Evolutionary conservation across 805 yeast genomes (phyloP), one percentile per base, ranked within the genome.

Genomic region (Ogataea wickerhamii): DNA sequence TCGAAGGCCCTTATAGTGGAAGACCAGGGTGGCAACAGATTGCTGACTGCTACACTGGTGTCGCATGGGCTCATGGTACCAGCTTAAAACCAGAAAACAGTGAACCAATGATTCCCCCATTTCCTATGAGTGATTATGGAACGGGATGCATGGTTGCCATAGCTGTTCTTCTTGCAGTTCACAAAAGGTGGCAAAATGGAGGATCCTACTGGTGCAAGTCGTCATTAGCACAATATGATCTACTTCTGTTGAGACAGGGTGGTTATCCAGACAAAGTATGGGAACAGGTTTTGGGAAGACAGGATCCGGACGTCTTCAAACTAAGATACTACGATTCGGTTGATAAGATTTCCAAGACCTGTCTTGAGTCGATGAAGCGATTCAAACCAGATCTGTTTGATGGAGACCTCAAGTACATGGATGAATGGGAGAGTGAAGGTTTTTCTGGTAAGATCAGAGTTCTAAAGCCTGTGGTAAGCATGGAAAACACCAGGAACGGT

Each of bases 11-110:
- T 20, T 61, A 61, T 55, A 13, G 51, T 7, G 49, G 45, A n/a
- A 41, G 66, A 13, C 46, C 66, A 8, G 67, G 66, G 7, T 61
- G 66, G 67, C 67, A 61, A 44, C 66, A 61, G 41, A 61, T 61
- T 38, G 59, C 64, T 16, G 67, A 61, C 41, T 58, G 63, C 47
- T 58, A 48, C 18, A 47, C 60, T 21, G 67, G 66, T 2, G 58
- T 61, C 21, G 63, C 65, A 2, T 61, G 58, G 58, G 39, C 43
- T 6, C 66, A 61, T 32, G 66, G 67, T 12, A 23, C 38, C 22
- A 44, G 53, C 8, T 39, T 61, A 6, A 20, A 34, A 17, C 40
- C 45, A 27, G 58, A 56, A 7, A 34, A 49, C 13, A 38, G 53
- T 23, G 64, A 60, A 41, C 67, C 67, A 5, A 49, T 60, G 49